Evolutionary conservation across 305 asterid genomes (phyloP), one percentile per base, ranked within the genome.

Genomic region (Solanum aculeatissimum): DNA sequence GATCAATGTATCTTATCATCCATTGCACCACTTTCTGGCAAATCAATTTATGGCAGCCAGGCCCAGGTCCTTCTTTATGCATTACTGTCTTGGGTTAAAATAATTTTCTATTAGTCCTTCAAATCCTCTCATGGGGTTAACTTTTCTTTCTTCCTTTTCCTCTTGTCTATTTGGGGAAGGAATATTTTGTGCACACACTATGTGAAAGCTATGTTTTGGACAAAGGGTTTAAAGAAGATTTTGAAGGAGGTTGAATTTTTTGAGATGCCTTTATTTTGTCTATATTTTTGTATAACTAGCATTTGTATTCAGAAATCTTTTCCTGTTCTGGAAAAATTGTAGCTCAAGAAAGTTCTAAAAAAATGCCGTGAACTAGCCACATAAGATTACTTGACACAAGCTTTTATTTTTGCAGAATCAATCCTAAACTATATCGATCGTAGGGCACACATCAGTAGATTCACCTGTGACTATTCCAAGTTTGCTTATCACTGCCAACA

Each of bases 401-500:
- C 19, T 18, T 84, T 85, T 63, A 70, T 90, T 65, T 87, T 23
- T 91, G 94, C 92, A 96, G 99, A 86, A 84, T 71, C 84, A 53
- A 88, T 94, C 77, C 85, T 94, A 58, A 87, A 87, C 86, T 85
- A 86, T 85, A 89, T 95, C 66, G 92, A 93, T 81, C 86, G 88
- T 89, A 84, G 84, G 87, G 87, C 74, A 83, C 87, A 80, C 77
- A 81, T 77, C 80, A 81, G 75, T 84, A 83, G 86, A 82, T 77
- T 83, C 82, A 72, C 83, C 45, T 27, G 78, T 62, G 78, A 87
- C 91, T 89, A 85, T 88, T 86, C 85, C 84, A 91, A 90, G 84
- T 93, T 96, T 87, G 89, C 94, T 82, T 87, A 90, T 90, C 99
- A 96, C 83, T 95, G 98, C 91, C 91, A 90, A 85, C 90, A 89